Evolutionary conservation across 306 rosid genomes (phyloP).

Genomic region (Trifolium repens): DNA sequence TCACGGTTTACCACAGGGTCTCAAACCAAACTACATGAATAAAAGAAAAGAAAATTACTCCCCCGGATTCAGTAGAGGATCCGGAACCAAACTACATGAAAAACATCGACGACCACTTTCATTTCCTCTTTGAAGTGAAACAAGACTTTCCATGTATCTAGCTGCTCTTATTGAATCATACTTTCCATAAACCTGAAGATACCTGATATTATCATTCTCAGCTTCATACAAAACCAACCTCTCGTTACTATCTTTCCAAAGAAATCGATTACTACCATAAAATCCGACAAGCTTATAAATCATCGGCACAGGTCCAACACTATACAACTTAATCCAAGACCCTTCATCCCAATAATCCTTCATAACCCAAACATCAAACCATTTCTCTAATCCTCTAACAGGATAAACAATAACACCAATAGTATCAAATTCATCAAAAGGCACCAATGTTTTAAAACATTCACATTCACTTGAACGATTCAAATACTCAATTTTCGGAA

Average conservation of each 20-base stretch:
- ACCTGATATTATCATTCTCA: conserved; percentile 8
- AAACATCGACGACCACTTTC: neutral
- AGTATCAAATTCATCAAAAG: conserved; percentile 22
- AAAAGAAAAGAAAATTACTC: conserved; percentile 8
- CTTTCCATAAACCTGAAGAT: conserved; percentile 42
- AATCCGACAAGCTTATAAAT: conserved; percentile 41
- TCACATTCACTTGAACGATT: neutral
- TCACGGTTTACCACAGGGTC: neutral
- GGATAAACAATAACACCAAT: conserved; percentile 37
- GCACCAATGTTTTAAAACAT: conserved; percentile 14
- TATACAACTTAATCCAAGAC: conserved; percentile 45
- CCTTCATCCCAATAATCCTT: conserved; percentile 39
- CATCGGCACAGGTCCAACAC: conserved; percentile 32
- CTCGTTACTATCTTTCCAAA: conserved; percentile 33
- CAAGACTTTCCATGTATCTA: conserved; percentile 40
- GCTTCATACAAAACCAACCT: conserved; percentile 13
- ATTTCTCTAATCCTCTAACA: conserved; percentile 13
- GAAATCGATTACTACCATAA: conserved; percentile 32
- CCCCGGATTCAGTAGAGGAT: conserved; percentile 18
- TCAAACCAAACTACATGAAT: neutral
- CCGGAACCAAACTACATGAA: conserved; percentile 34
- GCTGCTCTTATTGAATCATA: conserved; percentile 37
- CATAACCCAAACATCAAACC: conserved; percentile 44
- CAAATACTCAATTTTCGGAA: conserved; percentile 11
- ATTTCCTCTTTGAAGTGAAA: conserved; percentile 28